Evolutionary conservation across 2,329 filamentous ascomycete genomes (phyloP).

Genomic region (Ophiostoma perfectum): DNA sequence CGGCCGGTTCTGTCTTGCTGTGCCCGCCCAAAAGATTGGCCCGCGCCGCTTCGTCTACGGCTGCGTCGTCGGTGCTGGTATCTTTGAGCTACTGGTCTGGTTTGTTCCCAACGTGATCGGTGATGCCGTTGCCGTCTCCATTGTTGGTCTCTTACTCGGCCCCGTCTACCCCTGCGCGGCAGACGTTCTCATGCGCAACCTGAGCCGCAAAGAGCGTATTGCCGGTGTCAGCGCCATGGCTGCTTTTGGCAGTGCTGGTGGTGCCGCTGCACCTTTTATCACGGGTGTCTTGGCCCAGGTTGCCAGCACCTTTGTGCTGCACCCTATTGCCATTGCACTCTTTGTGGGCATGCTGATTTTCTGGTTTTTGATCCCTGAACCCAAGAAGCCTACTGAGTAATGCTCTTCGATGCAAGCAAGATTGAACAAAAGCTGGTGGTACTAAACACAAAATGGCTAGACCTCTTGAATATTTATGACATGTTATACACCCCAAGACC

Average conservation of each 20-base stretch:
- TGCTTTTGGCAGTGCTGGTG: conserved; percentile 64
- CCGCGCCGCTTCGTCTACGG: conserved; percentile 64
- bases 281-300: conserved; percentile 60
- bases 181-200: conserved; percentile 55
- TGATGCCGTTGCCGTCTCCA: conserved; percentile 59
- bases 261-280: conserved; percentile 60
- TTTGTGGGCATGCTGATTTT: conserved; percentile 60
- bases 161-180: conserved; percentile 73
- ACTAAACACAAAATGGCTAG: too few species aligned
- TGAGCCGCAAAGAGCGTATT: conserved; percentile 56
- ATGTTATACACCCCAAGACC: too few species aligned
- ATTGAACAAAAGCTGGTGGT: too few species aligned
- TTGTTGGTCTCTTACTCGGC: conserved; percentile 70
- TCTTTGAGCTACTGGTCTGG: conserved; percentile 75
- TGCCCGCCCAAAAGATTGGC: conserved; percentile 60
- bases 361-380: conserved; percentile 56
- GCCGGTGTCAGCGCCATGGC: conserved; percentile 62
- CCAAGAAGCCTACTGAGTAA: conserved; percentile 56
- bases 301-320: conserved; percentile 58
- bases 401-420: too few species aligned
- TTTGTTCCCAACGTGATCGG: conserved; percentile 68
- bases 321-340: conserved; percentile 61
- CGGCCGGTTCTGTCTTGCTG: conserved; percentile 66
- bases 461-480: too few species aligned
- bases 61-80: conserved; percentile 55